Evolutionary conservation across 1,139 yeast genomes (phyloP).

Genomic region (Diutina ranongensis): DNA sequence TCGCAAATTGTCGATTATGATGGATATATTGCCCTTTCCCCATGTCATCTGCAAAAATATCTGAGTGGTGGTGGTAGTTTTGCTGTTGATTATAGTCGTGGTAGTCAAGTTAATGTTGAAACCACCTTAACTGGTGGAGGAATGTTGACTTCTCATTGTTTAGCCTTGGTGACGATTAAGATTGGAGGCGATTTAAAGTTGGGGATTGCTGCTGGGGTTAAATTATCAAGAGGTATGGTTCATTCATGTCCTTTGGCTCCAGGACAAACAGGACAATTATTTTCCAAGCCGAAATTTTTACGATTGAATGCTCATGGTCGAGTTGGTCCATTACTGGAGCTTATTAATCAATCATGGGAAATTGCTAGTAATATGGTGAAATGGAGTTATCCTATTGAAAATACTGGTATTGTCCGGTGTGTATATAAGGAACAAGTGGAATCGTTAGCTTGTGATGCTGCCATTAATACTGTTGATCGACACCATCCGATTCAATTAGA

Average conservation of each 20-base stretch:
- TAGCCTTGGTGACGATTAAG: background rate
- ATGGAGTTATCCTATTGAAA: slow-evolving; percentile 1
- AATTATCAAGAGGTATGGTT: background rate
- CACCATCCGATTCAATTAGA: background rate
- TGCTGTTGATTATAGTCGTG: background rate
- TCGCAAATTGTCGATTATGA: background rate
- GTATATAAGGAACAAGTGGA: background rate
- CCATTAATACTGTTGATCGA: background rate
- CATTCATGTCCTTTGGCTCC: background rate
- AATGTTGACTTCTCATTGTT: background rate
- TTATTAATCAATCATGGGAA: too few relatives aligned
- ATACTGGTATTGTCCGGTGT: background rate
- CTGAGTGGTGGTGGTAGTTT: background rate
- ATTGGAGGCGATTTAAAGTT: background rate
- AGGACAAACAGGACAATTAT: background rate
- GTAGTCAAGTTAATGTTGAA: background rate
- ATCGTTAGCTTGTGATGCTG: background rate
- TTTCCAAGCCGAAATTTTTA: background rate
- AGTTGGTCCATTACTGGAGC: background rate
- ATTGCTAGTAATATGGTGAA: too few relatives aligned
- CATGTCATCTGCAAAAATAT: background rate
- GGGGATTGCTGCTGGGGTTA: background rate
- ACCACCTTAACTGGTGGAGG: background rate
- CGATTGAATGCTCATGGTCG: background rate
- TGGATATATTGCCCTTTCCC: background rate